Evolutionary conservation across 768 basidiomycete species (phyloP), one percentile per base, ranked within the genome.

Genomic region (Cystobasidiopsis lactophilus): DNA sequence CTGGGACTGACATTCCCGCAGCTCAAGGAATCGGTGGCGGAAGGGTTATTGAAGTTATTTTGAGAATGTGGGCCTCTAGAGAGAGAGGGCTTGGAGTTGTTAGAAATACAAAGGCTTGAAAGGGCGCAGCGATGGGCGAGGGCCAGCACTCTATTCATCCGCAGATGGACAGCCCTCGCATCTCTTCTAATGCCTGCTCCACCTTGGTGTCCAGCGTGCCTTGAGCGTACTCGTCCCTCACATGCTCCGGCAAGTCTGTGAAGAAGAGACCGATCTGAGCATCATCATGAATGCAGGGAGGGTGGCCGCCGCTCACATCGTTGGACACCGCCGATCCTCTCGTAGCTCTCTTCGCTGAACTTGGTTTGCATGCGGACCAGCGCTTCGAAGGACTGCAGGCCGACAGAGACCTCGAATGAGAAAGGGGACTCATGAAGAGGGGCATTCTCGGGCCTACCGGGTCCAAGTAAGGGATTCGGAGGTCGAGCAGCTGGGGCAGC

Each of bases 271-370:
- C n/a, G n/a, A n/a, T n/a, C n/a, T n/a, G n/a, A n/a, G n/a, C n/a
- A n/a, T n/a, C n/a, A n/a, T n/a, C n/a, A n/a, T n/a, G n/a, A n/a
- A n/a, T n/a, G n/a, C n/a, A n/a, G n/a, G n/a, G n/a, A n/a, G n/a
- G n/a, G n/a, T n/a, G n/a, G n/a, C n/a, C n/a, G n/a, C n/a, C n/a
- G n/a, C n/a, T n/a, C n/a, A n/a, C n/a, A 85, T 79, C 85, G 71
- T 67, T 98, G 91, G 9, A 95, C 89, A 41, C 85, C 79, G 47
- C 86, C 81, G 48, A 95, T 75, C 68, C 88, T 93, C 70, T 95
- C 88, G 65, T 98, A 96, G 0, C 91, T 89, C 61, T 98, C 91
- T 66, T 95, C 85, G 0, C 91, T 89, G 64, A 96, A 96, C 63
- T 89, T 88, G 63, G 83, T 77, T 64, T 98, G 93, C 77, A 93